Evolutionary conservation across 352 stramenopile genomes (phyloP), one percentile per base, ranked within the genome.

Genomic region (Phytophthora sp.): DNA sequence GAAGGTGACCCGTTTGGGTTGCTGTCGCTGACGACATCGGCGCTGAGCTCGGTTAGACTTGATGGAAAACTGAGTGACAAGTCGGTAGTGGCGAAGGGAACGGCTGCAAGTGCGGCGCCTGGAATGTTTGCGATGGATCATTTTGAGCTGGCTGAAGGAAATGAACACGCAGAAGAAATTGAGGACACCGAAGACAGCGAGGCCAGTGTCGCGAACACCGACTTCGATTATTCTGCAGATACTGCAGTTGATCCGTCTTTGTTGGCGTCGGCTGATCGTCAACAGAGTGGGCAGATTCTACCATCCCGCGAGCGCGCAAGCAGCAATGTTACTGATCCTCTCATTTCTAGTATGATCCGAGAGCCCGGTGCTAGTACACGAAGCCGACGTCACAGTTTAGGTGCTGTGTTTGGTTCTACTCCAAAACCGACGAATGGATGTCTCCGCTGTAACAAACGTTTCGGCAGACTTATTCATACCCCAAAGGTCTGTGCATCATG

Each of bases 401-500:
- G 58, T 26, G 37, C 63, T 46, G 15, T 60, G 24, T 59, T 66
- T 2, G 23, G 43, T 4, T 57, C 58, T 23, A 37, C 37, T 8
- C 38, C 49, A 27, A 37, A 34, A 10, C 32, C 58, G 21, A 59
- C 37, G 15, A 52, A 72, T 26, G 62, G 68, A 2, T 88, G 78
- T 55, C 49, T 70, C 9, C 76, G 72, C 2, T 88, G 78, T 26
- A 64, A 53, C 21, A 84, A 79, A 28, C 68, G 60, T 32, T 77
- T 88, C 24, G 78, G 78, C 3, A 60, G 74, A 12, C 52, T 84
- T 23, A 71, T 81, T 7, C 74, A 76, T 10, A 77, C 62, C 0
- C 74, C 74, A 8, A 88, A 85, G 48, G 41, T 73, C 3, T 88
- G 79, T 51, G 60, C 68, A 13, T 86, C 74, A 17, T 88, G 79